Conservation (phyloP, 495 filamentous ascomycete species). For the Trichoderma virens region DNA sequence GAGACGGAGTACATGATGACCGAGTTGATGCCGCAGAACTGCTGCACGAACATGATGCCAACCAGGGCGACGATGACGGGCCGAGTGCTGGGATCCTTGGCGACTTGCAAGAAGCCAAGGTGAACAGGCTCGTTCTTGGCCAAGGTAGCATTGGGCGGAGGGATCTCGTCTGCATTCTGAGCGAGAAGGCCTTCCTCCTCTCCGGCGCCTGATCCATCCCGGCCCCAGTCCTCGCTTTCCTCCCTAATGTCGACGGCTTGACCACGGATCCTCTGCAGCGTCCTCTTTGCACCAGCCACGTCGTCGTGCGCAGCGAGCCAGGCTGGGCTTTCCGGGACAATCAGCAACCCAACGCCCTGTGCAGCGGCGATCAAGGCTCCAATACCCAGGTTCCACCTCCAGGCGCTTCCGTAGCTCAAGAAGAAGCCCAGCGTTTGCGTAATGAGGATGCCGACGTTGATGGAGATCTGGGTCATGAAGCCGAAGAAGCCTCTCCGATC, state of each 20-base stretch:
- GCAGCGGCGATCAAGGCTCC: constrained; percentile 60
- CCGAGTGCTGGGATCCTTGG: constrained; percentile 57
- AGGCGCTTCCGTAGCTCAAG: constrained; percentile 65
- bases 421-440: constrained; percentile 83
- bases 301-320: constrained; percentile 71
- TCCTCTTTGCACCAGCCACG: constrained; percentile 49
- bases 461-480: constrained; percentile 84
- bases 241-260: constrained; percentile 58
- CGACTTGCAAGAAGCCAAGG: constrained; percentile 60
- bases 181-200: constrained; percentile 44
- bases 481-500: constrained; percentile 77
- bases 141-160: constrained; percentile 27
- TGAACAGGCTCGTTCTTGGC: constrained; percentile 30
- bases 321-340: constrained; percentile 76
- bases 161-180: constrained; percentile 21
- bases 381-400: constrained; percentile 73
- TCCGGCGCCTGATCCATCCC: constrained; percentile 25
- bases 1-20: constrained; percentile 98
- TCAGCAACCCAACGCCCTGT: constrained; percentile 57
- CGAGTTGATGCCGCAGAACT: constrained; percentile 89
- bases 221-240: constrained; percentile 61
- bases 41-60: constrained; percentile 87
- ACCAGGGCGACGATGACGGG: constrained; percentile 78
- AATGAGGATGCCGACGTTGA: constrained; percentile 84
- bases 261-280: constrained; percentile 69